Evolutionary conservation across 129 eudicot genomes (phyloP), one percentile per base, ranked within the genome.

Genomic region (Chrysanthemum makinoi): DNA sequence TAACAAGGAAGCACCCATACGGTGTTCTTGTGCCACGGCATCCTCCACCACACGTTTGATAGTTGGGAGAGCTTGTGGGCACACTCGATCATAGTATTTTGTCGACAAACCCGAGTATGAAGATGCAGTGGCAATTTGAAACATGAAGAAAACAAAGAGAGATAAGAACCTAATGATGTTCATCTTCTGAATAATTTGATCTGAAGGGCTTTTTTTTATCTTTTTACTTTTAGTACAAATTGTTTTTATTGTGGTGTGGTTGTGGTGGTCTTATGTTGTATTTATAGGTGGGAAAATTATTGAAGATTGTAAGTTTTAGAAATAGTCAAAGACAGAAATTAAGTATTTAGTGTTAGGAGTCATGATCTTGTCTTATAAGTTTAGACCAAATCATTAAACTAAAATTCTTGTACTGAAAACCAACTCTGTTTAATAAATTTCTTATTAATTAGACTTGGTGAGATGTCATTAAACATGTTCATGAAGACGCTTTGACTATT

Each of bases 21-120:
- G 65, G 10, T 19, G 46, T 61, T 61, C 65, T 61, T 28, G 65
- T 0, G 54, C 56, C 6, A 84, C 68, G 3, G 85, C 86, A 10
- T 76, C 80, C 46, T 72, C 68, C 8, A 61, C 65, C 0, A 61
- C 46, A 10, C 65, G 46, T 61, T 61, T 61, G 46, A 61, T 61
- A 10, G 65, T 61, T 0, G 65, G 65, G 28, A 26, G 11, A 13
- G 46, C 65, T 26, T 61, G 18, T 0, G 65, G 46, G 80, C 87
- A 51, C 44, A 61, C 46, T 28, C 46, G 65, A 24, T 61, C 11
- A 6, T 61, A 61, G 17, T 61, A 61, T 11, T 16, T 26, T 5
- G 46, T 10, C 2, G 65, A 61, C 46, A 61, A 5, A 61, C 14
- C 46, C 1, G 46, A 22, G 4, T 35, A 9, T 1, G 65, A 61